Conservation (phyloP, 2,329 filamentous ascomycete genomes). For the Fusarium redolens region DNA sequence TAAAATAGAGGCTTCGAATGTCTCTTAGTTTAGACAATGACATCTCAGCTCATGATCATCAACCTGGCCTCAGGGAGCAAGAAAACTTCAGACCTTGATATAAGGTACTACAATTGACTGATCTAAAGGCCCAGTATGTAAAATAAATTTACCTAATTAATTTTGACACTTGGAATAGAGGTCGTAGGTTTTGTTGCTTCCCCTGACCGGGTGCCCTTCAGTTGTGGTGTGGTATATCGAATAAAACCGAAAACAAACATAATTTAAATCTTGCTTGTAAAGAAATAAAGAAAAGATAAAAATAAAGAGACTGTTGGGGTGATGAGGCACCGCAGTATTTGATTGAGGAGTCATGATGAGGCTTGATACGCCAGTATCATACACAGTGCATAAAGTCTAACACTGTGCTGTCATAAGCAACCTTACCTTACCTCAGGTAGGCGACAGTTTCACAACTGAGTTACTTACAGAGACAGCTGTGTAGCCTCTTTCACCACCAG, state of each 20-base stretch:
- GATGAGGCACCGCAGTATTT: not conserved
- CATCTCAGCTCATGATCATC: conserved; percentile 26
- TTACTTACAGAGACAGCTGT: not conserved
- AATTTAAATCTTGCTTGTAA: not conserved
- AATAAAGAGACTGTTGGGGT: not conserved
- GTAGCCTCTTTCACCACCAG: not conserved
- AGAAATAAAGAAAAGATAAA: not conserved
- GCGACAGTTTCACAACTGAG: conserved; percentile 28
- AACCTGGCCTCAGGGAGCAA: too few species aligned
- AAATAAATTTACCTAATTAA: too few species aligned
- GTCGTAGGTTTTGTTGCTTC: too few species aligned
- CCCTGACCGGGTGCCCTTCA: too few species aligned
- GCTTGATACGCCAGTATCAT: not conserved
- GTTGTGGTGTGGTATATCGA: not conserved
- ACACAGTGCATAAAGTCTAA: not conserved
- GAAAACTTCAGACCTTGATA: too few species aligned
- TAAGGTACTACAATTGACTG: too few species aligned
- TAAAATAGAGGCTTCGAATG: not conserved
- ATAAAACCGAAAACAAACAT: rapidly evolving
- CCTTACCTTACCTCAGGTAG: conserved; percentile 11
- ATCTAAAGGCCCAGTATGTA: too few species aligned
- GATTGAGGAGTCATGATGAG: conserved; percentile 18
- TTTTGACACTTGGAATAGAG: too few species aligned
- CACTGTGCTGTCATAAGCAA: conserved; percentile 35
- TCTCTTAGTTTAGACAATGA: not conserved